Percentiles rank a stretch among this genome's conserved stretches.
These are phyloP conservation scores for Amanita rubescens DNA, from an alignment of 768 basidiomycete species.

Conservation along the genomic window DNA sequence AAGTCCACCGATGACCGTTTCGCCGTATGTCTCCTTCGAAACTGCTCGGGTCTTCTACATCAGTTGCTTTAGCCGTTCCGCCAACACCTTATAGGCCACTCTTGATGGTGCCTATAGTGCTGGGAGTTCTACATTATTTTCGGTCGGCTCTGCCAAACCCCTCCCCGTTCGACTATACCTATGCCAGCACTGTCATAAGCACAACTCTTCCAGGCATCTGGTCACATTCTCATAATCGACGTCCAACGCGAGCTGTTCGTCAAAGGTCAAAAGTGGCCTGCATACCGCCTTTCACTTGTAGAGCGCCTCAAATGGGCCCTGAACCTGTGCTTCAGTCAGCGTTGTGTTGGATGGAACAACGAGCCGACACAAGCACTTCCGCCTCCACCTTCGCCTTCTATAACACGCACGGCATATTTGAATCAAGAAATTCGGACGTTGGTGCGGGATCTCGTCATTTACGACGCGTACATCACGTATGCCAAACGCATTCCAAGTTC, in stretches of 20 bases:
- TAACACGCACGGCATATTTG: constrained; percentile 19
- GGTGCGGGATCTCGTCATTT: constrained; percentile 13
- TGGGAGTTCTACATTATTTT: constrained; percentile 9
- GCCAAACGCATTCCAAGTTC: constrained; percentile 9
- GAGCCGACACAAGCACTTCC: constrained; percentile 15
- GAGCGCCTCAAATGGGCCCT: constrained; percentile 22
- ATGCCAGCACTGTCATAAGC: constrained; percentile 5
- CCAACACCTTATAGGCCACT: constrained; percentile 10
- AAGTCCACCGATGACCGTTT: background rate
- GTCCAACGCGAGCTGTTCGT: constrained; percentile 6
- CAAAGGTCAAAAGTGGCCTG: constrained; percentile 1
- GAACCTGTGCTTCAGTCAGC: constrained; percentile 20
- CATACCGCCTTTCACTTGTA: constrained; percentile 1
- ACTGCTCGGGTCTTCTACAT: background rate
- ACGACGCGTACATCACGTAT: constrained; percentile 15
- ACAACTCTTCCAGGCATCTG: constrained; percentile 3
- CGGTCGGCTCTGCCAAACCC: background rate
- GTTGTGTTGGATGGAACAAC: constrained; percentile 29
- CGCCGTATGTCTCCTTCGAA: background rate
- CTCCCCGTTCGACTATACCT: constrained; percentile 10
- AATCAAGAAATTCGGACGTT: background rate
- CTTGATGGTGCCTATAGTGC: constrained; percentile 8
- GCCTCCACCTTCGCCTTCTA: constrained; percentile 12
- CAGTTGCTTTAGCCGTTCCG: background rate
- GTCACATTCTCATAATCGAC: constrained; percentile 9